Base-by-base conservation (phyloP, 495 filamentous ascomycete species). In the Friedmanniomyces simplex region DNA sequence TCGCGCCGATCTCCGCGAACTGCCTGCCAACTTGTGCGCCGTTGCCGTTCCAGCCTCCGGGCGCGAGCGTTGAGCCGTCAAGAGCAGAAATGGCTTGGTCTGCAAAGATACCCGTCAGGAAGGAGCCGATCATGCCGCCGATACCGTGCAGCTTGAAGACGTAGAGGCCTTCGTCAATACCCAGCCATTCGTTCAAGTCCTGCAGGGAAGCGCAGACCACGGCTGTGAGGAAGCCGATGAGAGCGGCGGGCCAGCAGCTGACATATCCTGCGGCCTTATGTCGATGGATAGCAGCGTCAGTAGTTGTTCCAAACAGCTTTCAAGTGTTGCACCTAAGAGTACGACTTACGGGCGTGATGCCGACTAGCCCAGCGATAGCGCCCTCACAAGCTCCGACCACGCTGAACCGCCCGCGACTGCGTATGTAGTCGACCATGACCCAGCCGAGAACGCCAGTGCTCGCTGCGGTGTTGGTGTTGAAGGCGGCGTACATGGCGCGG, bases 101-200 rank as follows among this genome's bases (percentile, higher is more conserved):
- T n/a, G 82, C 80, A 57, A 84, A 84, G 50, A 83, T 76, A 0
- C 81, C 80, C 0, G 80, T 84, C 48, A 84, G 63, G 64, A 84
- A 79, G n/a, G 74, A 72, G 2, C 82, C 82, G 24, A 79, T 69
- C 69, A 82, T 79, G 0, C 82, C 82, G 25, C 81, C 82, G 34
- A 82, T 67, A 13, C 78, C 81, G 63, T 84, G 80, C 24, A 83
- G 74, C 57, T 80, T 81, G 69, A 83, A 83, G 20, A 84, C 79
- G 55, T 82, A 79, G 69, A 84, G 73, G 1, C 78, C 77, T 54
- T 83, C 80, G 61, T 85, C 82, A 50, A 83, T 79, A 53, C 68
- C 66, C 8, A 83, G 50, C 79, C 74, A 82, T 13, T 80, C 65
- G 59, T 82, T 83, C 58, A 83, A 30, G 55, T 81, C 66, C 62